Evolutionary conservation across 441 rosid genomes (phyloP), one percentile per base, ranked within the genome.

Genomic region (Populus hybrid): DNA sequence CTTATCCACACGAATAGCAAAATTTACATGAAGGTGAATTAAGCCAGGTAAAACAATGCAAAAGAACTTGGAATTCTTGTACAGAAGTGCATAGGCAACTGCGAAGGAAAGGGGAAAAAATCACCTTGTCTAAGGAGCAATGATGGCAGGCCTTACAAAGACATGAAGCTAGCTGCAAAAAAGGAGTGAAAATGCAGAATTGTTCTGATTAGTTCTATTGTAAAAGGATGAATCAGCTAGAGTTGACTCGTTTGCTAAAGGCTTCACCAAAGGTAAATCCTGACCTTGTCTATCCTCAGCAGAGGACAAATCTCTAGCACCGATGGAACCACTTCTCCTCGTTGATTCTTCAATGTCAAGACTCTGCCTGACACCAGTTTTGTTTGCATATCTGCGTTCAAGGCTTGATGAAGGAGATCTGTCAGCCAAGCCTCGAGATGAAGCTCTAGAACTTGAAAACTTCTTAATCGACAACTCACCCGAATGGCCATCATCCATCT

Each of bases 361-460:
- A 82, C 87, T 89, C 83, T 94, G 76, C 77, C 95, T 89, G 67
- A 77, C 82, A 83, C 89, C 84, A 82, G 84, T 73, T 81, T 92
- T 88, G 79, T 79, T 89, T 32, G 69, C 73, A 82, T 86, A 86
- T 82, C 98, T 92, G 81, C 93, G 95, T 69, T 96, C 99, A 83
- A 88, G 69, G 88, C 93, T 88, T 16, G 96, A 86, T 67, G 98
- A 91, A 70, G 97, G 94, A 83, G 99, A 94, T 78, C 94, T 90
- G 79, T 94, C 98, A 69, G 74, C 83, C 83, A 88, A 75, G 67
- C 85, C 86, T 86, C 88, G 76, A 5, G 96, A 94, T 10, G 95
- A 94, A 77, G 97, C 95, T 89, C 89, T 96, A 75, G 97, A 83
- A 78, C 88, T 78, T 23, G 94, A 83, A 65, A 95, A 85, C 85